A percentile compares a stretch with the other conserved stretches of the same genome.
Evolutionary conservation across 805 yeast species (phyloP).

Genomic region (Metschnikowia cubensis): DNA sequence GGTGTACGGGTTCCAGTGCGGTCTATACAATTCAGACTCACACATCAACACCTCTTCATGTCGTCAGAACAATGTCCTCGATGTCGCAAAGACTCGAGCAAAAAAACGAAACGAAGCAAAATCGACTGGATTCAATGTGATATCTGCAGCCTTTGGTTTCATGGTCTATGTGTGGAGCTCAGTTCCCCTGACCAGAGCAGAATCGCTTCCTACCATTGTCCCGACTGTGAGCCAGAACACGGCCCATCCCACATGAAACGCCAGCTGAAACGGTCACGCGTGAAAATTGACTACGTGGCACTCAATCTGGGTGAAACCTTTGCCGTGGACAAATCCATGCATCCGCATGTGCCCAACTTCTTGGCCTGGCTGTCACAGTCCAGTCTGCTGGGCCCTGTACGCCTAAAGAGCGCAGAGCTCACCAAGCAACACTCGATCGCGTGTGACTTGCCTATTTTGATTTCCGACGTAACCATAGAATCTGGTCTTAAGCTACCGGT

Average conservation of each 20-base stretch:
- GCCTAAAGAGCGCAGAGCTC: constrained; percentile 31
- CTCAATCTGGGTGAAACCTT: constrained; percentile 66
- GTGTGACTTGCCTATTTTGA: constrained; percentile 43
- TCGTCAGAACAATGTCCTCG: constrained; percentile 10
- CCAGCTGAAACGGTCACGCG: constrained; percentile 48
- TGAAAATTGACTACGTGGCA: constrained; percentile 73
- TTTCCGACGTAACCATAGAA: constrained; percentile 28
- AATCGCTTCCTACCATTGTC: constrained; percentile 54
- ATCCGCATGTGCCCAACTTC: constrained; percentile 47
- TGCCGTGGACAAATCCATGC: constrained; percentile 43
- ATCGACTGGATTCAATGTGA: constrained; percentile 56
- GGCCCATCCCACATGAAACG: constrained; percentile 53
- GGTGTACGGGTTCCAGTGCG: constrained; percentile 2
- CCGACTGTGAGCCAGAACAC: constrained; percentile 36
- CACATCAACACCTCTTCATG: neutral
- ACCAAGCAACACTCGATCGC: constrained; percentile 32
- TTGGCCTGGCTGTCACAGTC: constrained; percentile 1
- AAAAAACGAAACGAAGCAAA: neutral
- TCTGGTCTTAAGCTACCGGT: constrained; percentile 55
- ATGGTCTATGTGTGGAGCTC: constrained; percentile 40
- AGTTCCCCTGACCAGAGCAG: constrained; percentile 26
- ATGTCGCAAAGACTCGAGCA: constrained; percentile 4
- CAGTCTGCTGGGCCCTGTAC: constrained; percentile 13
- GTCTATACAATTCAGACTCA: neutral
- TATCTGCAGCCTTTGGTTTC: constrained; percentile 52